Conservation (phyloP, 495 filamentous ascomycete genomes). For the Letharia lupina region DNA sequence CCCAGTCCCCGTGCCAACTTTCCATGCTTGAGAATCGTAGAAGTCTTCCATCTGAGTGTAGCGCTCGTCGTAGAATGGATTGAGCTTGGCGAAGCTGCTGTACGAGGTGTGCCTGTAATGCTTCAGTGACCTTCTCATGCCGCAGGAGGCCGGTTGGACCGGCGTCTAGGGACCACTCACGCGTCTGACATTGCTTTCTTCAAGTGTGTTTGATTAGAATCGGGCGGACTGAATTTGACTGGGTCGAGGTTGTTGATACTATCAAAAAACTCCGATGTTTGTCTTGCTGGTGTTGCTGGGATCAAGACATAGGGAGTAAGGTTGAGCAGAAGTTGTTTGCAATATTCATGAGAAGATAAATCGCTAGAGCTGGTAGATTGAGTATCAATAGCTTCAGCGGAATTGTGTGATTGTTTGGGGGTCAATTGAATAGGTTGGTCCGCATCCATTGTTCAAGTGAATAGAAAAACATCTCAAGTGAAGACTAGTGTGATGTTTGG, state of each 20-base stretch:
- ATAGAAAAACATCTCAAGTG: neutral
- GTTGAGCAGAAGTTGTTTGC: conserved; percentile 8
- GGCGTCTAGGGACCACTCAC: conserved; percentile 16
- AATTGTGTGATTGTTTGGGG: neutral
- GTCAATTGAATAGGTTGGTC: neutral
- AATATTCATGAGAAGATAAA: neutral
- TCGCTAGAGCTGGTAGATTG: neutral
- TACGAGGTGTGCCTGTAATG: conserved; percentile 24
- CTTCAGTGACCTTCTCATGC: neutral
- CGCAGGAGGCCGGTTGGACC: neutral
- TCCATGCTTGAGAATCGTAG: conserved; percentile 11
- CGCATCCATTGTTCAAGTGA: neutral
- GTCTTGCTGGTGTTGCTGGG: conserved; percentile 13
- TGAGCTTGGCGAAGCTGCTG: conserved; percentile 31
- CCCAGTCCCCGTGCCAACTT: neutral
- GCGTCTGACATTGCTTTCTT: conserved; percentile 12
- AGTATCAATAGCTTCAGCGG: neutral
- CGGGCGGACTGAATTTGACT: conserved; percentile 23
- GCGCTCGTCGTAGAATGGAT: conserved; percentile 30
- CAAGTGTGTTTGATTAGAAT: neutral
- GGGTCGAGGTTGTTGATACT: conserved; percentile 23
- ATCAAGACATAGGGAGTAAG: conserved; percentile 12
- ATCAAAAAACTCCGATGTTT: conserved; percentile 17
- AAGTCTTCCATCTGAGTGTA: conserved; percentile 22
- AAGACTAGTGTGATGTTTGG: neutral